These are phyloP conservation scores for Tetratostichococcus sp. DNA, from an alignment of 139 green algal species.

Conservation along the genomic window DNA sequence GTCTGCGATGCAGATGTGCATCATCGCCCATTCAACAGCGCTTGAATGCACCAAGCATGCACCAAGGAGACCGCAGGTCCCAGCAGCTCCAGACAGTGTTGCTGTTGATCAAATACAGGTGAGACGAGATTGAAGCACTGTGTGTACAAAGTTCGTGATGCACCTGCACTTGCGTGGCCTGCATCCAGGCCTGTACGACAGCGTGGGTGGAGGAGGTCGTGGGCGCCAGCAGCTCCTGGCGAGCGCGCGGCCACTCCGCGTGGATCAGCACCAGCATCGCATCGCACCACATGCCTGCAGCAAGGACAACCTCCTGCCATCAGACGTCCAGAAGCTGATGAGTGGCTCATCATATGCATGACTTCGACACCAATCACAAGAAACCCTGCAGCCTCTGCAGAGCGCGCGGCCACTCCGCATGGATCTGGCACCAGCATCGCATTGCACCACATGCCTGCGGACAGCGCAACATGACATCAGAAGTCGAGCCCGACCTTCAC, in stretches of 20 bases:
- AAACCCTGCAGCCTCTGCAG: constrained; percentile 27
- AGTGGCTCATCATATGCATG: too few species aligned
- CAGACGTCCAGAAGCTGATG: too few species aligned
- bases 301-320: neutral
- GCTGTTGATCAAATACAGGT: too few species aligned
- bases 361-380: too few species aligned
- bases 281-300: constrained; percentile 59
- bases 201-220: constrained; percentile 24
- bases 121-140: too few species aligned
- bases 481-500: too few species aligned
- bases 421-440: constrained; percentile 55
- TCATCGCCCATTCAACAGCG: too few species aligned
- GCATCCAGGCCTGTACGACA: constrained; percentile 34
- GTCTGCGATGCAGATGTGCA: too few species aligned
- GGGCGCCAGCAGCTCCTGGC: constrained; percentile 25
- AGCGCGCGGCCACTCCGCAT: constrained; percentile 46
- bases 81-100: too few species aligned
- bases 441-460: constrained; percentile 58
- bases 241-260: constrained; percentile 45
- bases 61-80: too few species aligned
- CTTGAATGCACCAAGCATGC: too few species aligned
- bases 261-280: constrained; percentile 55
- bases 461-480: neutral
- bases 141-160: too few species aligned
- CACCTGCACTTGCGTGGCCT: constrained; percentile 9